Base-by-base conservation (phyloP, 257 asterid genomes). In the Solanum clarkiae region DNA sequence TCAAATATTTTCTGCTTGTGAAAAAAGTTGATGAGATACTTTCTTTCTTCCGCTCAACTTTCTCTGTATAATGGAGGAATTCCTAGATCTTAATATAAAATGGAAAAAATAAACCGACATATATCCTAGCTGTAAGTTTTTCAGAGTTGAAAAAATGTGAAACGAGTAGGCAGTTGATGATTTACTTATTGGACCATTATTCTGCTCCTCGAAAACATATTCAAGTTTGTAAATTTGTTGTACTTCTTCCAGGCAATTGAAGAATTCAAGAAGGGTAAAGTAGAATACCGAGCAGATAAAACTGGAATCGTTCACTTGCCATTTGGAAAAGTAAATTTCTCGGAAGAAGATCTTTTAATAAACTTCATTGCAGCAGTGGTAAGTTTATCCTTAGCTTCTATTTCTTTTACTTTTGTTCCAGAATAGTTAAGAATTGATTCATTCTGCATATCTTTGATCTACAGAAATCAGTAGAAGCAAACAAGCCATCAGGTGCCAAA, bases 221-320 rank as follows among this genome's bases (percentile, higher is more conserved):
- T 44, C 47, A 26, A 49, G 62, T 26, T 15, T 77, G 82, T 26
- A 56, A 83, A 26, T 5, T 85, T n/a, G 0, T 18, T 29, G 77
- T 84, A 71, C 42, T 40, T 59, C 22, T 63, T 89, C 89, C 92
- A 96, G 99, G 97, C 99, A 26, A 95, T 96, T 17, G 96, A 85
- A 84, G 99, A 96, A 84, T 96, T 96, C 90, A 96, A 96, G 97
- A 92, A 95, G 92, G 99, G 99, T 51, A 96, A 96, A 89, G 98
- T 96, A 24, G 99, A 96, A 88, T 95, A 84, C 84, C 93, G 99
- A 88, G 99, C 99, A 72, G 99, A 96, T 90, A 96, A 96, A 93
- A 95, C 99, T 36, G 99, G 99, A 90, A 96, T 96, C 36, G 99
- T 96, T 68, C 98, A 96, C 93, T 57, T 96, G 80, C 99, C 99